phyloP scores from a whole-genome alignment of 2,329 filamentous ascomycete genomes.

The Tolypocladium amazonense region DNA sequence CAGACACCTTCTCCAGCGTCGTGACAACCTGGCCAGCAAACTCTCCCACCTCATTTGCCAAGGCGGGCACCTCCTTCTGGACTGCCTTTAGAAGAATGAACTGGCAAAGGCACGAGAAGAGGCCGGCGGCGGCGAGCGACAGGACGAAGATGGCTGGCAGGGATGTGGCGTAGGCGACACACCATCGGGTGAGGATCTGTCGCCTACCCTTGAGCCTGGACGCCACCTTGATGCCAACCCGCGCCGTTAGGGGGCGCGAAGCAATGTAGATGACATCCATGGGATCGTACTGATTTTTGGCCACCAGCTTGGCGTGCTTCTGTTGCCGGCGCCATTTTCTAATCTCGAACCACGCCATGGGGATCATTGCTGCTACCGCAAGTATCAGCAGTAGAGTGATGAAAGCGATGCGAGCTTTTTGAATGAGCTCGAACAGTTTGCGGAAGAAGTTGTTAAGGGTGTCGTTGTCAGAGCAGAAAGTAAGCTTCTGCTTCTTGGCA shows the following conservation, averaged over 20 bases:
- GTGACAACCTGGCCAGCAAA: slow-evolving; percentile 71
- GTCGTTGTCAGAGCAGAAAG: slow-evolving; percentile 81
- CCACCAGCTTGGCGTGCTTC: slow-evolving; percentile 56
- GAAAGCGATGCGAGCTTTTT: slow-evolving; percentile 61
- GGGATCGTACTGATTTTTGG: slow-evolving; percentile 57
- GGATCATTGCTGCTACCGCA: slow-evolving; percentile 62
- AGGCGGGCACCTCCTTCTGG: slow-evolving; percentile 63
- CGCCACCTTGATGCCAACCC: slow-evolving; percentile 59
- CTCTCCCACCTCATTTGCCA: slow-evolving; percentile 63
- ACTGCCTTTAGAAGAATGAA: slow-evolving; percentile 65
- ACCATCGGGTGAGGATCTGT: slow-evolving; percentile 71
- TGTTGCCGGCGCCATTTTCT: slow-evolving; percentile 65
- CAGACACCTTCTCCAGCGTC: slow-evolving; percentile 63
- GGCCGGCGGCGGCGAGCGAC: slow-evolving; percentile 68
- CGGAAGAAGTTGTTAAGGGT: slow-evolving; percentile 78
- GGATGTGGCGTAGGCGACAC: slow-evolving; percentile 78
- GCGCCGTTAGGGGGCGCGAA: slow-evolving; percentile 67
- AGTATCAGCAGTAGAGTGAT: slow-evolving; percentile 62
- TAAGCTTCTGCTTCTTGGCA: slow-evolving; percentile 69
- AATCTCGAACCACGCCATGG: slow-evolving; percentile 75
- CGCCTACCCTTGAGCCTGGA: slow-evolving; percentile 52
- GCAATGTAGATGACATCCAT: slow-evolving; percentile 86
- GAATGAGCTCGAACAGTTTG: slow-evolving; percentile 54
- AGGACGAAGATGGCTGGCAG: slow-evolving; percentile 77
- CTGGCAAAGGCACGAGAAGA: slow-evolving; percentile 76